phyloP scores from a whole-genome alignment of 1,284 basidiomycete species.

The Leccinum subrobustum region DNA sequence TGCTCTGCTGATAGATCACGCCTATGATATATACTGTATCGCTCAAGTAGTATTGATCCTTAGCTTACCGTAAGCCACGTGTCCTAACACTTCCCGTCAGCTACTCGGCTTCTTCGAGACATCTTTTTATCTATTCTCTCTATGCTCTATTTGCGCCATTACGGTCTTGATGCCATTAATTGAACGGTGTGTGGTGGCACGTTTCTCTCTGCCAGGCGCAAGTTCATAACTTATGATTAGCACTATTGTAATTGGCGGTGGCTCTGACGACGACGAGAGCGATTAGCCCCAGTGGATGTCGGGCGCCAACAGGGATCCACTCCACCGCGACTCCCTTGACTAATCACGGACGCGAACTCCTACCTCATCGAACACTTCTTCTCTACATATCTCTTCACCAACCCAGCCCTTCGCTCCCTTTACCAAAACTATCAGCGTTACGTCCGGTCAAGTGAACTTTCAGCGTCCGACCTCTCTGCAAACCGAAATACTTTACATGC shows the following conservation, averaged over 20 bases:
- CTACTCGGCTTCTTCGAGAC: constrained; percentile 70
- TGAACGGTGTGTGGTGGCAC: constrained; percentile 59
- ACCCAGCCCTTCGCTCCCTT: constrained; percentile 82
- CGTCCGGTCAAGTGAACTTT: too few relatives aligned
- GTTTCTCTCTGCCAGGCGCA: background rate
- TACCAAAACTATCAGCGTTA: constrained; percentile 51
- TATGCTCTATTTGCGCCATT: constrained; percentile 55
- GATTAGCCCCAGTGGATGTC: constrained; percentile 44
- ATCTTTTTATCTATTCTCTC: constrained; percentile 86
- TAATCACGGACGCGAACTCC: constrained; percentile 82
- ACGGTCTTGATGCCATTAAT: constrained; percentile 90
- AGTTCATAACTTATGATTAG: constrained; percentile 39
- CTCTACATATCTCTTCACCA: constrained; percentile 92
- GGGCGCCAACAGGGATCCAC: constrained; percentile 30
- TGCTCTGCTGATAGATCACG: too few relatives aligned
- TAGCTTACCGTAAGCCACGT: too few relatives aligned
- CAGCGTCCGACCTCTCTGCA: too few relatives aligned
- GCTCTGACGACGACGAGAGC: constrained; percentile 52
- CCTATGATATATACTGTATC: too few relatives aligned
- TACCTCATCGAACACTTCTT: constrained; percentile 86
- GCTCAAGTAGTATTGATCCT: too few relatives aligned
- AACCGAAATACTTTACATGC: too few relatives aligned
- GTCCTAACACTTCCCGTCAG: constrained; percentile 27
- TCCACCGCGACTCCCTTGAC: constrained; percentile 71
- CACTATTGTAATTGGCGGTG: constrained; percentile 67